Evolutionary conservation across 305 asterid species (phyloP).

Genomic region (Petunia hybrid): DNA sequence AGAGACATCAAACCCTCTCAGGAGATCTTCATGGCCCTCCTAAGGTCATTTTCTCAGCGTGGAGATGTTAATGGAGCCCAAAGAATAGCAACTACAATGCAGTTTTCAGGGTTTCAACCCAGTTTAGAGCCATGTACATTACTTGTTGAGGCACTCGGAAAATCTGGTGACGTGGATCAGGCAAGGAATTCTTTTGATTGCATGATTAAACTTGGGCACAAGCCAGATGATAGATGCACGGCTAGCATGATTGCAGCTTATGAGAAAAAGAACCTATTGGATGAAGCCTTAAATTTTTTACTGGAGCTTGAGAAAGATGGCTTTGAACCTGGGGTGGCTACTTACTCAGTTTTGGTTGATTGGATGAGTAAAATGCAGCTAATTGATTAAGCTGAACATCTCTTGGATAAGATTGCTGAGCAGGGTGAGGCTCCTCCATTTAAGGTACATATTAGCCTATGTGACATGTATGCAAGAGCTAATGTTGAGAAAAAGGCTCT

Average conservation of each 20-base stretch:
- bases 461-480: conserved; percentile 79
- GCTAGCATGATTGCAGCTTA: conserved; percentile 72
- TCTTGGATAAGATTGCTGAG: conserved; percentile 69
- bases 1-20: conserved; percentile 56
- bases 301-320: conserved; percentile 75
- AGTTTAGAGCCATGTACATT: conserved; percentile 59
- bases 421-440: conserved; percentile 78
- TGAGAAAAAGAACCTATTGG: conserved; percentile 58
- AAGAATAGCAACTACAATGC: conserved; percentile 53
- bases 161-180: conserved; percentile 43
- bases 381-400: conserved; percentile 81
- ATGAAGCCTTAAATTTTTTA: conserved; percentile 64
- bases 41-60: conserved; percentile 52
- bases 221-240: conserved; percentile 80
- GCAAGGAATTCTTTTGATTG: conserved; percentile 60
- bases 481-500: conserved; percentile 76
- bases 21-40: conserved; percentile 73
- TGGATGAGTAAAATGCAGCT: conserved; percentile 76
- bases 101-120: conserved; percentile 53
- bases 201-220: conserved; percentile 63
- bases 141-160: conserved; percentile 66
- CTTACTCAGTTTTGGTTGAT: conserved; percentile 73
- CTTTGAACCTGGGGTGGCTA: conserved; percentile 75
- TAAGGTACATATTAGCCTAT: conserved; percentile 71
- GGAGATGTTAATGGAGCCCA: conserved; percentile 54